Conservation (phyloP, 169 alveolate species). For the Cryptosporidium meleagridis region DNA sequence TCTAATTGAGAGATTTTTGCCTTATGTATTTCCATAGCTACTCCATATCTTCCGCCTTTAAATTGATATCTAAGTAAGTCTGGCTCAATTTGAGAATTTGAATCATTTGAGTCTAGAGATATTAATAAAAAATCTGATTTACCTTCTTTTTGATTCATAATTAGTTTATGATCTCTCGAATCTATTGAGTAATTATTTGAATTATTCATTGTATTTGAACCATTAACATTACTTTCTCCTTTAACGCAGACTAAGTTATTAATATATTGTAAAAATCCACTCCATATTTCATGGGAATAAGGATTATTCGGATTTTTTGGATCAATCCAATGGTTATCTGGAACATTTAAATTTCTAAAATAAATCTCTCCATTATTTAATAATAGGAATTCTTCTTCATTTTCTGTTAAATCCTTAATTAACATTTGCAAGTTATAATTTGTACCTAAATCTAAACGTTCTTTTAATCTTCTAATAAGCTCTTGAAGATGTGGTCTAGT, state of each 20-base stretch:
- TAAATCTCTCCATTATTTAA: slow-evolving; percentile 10
- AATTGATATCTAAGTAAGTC: slow-evolving; percentile 18
- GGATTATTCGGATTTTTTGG: slow-evolving; percentile 44
- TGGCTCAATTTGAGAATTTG: not conserved
- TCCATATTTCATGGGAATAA: slow-evolving; percentile 37
- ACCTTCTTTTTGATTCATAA: not conserved
- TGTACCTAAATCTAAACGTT: not conserved
- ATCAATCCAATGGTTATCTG: slow-evolving; percentile 28
- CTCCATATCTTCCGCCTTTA: slow-evolving; percentile 62
- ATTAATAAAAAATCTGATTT: not conserved
- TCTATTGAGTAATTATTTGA: not conserved
- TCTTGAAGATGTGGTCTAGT: slow-evolving; percentile 35
- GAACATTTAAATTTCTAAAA: slow-evolving; percentile 3
- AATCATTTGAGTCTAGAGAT: not conserved
- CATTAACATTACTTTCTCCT: not conserved
- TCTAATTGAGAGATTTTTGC: slow-evolving; percentile 22
- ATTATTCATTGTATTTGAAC: not conserved
- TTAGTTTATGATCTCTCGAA: not conserved
- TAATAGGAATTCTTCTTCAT: slow-evolving; percentile 19
- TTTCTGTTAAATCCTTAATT: not conserved
- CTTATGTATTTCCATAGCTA: slow-evolving; percentile 24
- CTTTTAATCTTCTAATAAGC: slow-evolving; percentile 13
- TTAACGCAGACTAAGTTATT: slow-evolving; percentile 2
- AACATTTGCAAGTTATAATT: not conserved
- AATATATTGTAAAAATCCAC: slow-evolving; percentile 22